Evolutionary conservation across 1,284 basidiomycete species (phyloP), one percentile per base, ranked within the genome.

Genomic region (Pseudozyma tsukubaensis): DNA sequence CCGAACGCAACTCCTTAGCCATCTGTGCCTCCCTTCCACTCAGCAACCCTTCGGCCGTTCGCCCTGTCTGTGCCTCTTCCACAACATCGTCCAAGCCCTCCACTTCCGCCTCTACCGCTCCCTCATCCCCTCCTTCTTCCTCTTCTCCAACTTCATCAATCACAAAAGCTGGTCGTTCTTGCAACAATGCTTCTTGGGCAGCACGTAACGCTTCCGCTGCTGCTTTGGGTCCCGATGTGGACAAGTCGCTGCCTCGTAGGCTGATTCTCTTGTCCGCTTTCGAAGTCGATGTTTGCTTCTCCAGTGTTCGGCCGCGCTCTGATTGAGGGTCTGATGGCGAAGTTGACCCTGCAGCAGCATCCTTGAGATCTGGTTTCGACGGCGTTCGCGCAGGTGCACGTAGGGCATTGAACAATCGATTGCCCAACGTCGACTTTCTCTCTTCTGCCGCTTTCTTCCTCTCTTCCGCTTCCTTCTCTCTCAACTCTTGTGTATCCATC

Each of bases 71-170:
- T 16, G 44, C 66, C 29, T 70, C 63, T 4, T 57, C 66, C 3
- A 68, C 71, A 18, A 64, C 74, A 14, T 59, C 62, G 18, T 62
- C 67, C n/a, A 71, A 29, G 18, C 71, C 75, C 12, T 63, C 71
- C 13, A 70, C 66, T 10, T 68, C 75, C 1, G 49, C 66, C 9
- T 68, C 75, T 1, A 44, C 74, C 11, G 54, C 68, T 36, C 40
- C 59, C 16, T 68, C 68, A 1, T 18, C 68, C 0, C 68, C 72
- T 13, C 77, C 77, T 1, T 63, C 64, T 21, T 79, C 72, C 4
- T 72, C 70, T 14, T 68, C 74, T 19, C 66, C 69, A 1, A 78
- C 76, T 44, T 79, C 79, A 37, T 81, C 79, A n/a, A 81, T 81
- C 10, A 81, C 67, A 65, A 81, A 81, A 3, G 76, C 74, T 14